phyloP scores from a whole-genome alignment of 78 protist genomes.

The Emiliania huxleyi region DNA sequence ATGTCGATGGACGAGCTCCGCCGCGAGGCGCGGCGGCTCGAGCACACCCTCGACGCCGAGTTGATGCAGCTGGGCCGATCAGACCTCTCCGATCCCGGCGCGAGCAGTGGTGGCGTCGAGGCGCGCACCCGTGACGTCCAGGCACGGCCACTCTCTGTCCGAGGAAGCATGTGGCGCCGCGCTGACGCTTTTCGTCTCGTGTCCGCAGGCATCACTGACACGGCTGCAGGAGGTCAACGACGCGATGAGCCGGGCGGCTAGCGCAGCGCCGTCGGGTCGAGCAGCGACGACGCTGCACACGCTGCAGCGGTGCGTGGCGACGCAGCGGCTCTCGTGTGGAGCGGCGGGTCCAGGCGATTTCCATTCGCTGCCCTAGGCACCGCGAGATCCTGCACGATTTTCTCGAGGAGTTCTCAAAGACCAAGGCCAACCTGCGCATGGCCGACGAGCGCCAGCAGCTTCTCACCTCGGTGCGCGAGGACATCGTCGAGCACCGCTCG shows the following conservation, averaged over 20 bases:
- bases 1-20: constrained; percentile 25
- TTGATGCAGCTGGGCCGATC: not conserved
- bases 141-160: no score
- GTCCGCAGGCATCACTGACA: no score
- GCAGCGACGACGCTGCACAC: constrained; percentile 2
- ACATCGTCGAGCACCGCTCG: not conserved
- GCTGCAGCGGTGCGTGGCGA: no score
- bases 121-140: not conserved
- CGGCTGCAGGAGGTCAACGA: not conserved
- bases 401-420: not conserved
- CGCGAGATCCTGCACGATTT: constrained; percentile 28
- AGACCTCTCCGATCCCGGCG: not conserved
- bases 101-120: not conserved
- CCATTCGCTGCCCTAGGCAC: no score
- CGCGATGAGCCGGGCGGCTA: not conserved
- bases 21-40: constrained; percentile 26
- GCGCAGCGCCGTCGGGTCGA: not conserved
- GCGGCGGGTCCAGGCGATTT: no score
- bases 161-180: no score
- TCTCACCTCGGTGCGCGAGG: not conserved
- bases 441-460: not conserved
- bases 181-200: no score
- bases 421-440: not conserved
- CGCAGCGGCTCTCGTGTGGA: no score
- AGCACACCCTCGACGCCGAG: not conserved